A percentile compares a stretch with the other conserved stretches of the same genome.
These are phyloP conservation scores for Aspergillus fructus DNA, from an alignment of 2,329 filamentous ascomycete species.

Conservation along the genomic window DNA sequence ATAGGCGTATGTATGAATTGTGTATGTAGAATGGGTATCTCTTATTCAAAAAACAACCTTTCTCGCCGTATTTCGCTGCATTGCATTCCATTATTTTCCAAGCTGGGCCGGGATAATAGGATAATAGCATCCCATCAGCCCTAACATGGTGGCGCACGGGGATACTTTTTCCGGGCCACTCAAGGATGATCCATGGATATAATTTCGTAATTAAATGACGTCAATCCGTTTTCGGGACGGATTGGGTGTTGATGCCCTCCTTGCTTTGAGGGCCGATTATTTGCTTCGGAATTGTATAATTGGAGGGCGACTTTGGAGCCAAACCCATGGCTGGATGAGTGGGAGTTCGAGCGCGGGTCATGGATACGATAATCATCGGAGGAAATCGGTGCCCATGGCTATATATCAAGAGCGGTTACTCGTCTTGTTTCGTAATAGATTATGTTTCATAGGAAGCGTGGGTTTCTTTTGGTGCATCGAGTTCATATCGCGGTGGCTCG, in stretches of 20 bases:
- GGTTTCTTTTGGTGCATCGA: background rate
- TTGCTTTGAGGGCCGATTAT: background rate
- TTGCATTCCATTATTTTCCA: background rate
- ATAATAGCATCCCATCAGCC: background rate
- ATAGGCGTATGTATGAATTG: background rate
- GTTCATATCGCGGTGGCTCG: background rate
- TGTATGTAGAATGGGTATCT: conserved; percentile 1
- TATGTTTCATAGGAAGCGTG: background rate
- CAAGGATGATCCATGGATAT: background rate
- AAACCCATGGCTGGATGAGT: too few relatives aligned
- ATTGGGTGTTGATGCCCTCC: background rate
- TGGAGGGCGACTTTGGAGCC: too few relatives aligned
- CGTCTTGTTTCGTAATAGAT: background rate
- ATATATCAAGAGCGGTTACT: background rate
- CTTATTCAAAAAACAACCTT: background rate
- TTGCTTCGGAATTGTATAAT: background rate
- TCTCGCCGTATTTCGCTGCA: background rate
- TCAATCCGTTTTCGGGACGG: background rate
- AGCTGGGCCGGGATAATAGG: background rate
- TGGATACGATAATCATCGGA: background rate
- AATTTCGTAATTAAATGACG: background rate
- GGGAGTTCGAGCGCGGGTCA: background rate
- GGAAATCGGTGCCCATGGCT: background rate
- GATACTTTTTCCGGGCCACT: background rate
- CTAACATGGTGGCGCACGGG: background rate